These are phyloP conservation scores for Bretschneidera sinensis DNA, from an alignment of 345 rosid genomes.

Conservation along the genomic window DNA sequence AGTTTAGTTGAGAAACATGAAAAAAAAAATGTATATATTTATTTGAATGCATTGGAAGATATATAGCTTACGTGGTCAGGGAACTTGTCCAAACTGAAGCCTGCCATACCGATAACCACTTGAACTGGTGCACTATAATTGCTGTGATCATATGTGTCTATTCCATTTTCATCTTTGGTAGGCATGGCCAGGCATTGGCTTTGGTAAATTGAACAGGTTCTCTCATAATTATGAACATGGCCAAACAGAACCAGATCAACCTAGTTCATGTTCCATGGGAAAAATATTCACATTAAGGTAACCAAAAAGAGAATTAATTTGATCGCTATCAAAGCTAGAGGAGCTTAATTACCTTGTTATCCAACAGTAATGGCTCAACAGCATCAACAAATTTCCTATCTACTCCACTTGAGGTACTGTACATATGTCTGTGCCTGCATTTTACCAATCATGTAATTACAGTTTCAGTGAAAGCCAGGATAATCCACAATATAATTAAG, in stretches of 20 bases:
- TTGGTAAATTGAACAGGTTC: constrained; percentile 51
- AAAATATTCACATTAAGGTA: no score
- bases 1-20: not conserved
- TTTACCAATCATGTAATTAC: no score
- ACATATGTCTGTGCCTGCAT: constrained; percentile 71
- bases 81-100: constrained; percentile 45
- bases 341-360: constrained; percentile 43
- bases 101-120: constrained; percentile 65
- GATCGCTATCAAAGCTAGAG: no score
- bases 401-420: constrained; percentile 19
- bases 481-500: no score
- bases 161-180: constrained; percentile 32
- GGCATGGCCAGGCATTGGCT: constrained; percentile 47
- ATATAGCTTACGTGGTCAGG: constrained; percentile 23
- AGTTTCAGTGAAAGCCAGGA: no score
- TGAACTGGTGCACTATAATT: constrained; percentile 61
- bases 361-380: constrained; percentile 46
- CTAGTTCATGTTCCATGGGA: constrained; percentile 21
- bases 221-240: constrained; percentile 68
- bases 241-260: constrained; percentile 62
- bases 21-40: not conserved
- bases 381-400: constrained; percentile 19
- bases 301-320: no score
- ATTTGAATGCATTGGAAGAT: not conserved
- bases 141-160: constrained; percentile 47